These are phyloP conservation scores for Pterocarpus macrocarpus DNA, from an alignment of 306 rosid genomes.

Conservation along the genomic window DNA sequence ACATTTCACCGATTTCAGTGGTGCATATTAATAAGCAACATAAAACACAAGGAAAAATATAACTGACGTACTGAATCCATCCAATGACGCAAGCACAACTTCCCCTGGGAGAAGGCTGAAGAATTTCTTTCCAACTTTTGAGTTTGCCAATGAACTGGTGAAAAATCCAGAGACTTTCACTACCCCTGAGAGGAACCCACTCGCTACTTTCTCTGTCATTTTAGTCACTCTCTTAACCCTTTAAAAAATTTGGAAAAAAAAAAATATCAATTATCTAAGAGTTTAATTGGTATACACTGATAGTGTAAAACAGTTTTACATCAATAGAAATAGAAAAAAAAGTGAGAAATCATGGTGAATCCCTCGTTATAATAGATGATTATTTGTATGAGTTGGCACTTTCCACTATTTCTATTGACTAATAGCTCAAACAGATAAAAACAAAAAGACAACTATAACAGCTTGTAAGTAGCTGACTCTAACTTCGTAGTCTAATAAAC, in stretches of 20 bases:
- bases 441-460: not conserved
- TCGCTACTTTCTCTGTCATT: conserved; percentile 92
- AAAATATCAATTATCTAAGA: conserved; percentile 11
- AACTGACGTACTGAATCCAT: conserved; percentile 83
- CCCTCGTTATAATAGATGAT: no score
- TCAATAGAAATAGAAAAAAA: no score
- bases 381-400: no score
- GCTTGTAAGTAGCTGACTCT: conserved; percentile 2
- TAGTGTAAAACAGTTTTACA: no score
- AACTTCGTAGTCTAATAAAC: conserved; percentile 26
- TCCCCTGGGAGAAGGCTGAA: conserved; percentile 88
- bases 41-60: conserved; percentile 26
- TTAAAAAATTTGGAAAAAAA: conserved; percentile 3
- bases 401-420: no score
- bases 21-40: conserved; percentile 7
- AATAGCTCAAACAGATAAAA: conserved; percentile 10
- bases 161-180: conserved; percentile 83
- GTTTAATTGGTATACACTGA: no score
- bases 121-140: conserved; percentile 80
- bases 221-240: conserved; percentile 94
- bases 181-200: conserved; percentile 89
- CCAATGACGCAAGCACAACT: conserved; percentile 92
- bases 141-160: conserved; percentile 77
- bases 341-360: no score
- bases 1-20: conserved; percentile 14